Percentiles rank a stretch among this genome's conserved stretches.
phyloP scores from a whole-genome alignment of 2,329 filamentous ascomycete genomes.

The Alternaria arbusti region DNA sequence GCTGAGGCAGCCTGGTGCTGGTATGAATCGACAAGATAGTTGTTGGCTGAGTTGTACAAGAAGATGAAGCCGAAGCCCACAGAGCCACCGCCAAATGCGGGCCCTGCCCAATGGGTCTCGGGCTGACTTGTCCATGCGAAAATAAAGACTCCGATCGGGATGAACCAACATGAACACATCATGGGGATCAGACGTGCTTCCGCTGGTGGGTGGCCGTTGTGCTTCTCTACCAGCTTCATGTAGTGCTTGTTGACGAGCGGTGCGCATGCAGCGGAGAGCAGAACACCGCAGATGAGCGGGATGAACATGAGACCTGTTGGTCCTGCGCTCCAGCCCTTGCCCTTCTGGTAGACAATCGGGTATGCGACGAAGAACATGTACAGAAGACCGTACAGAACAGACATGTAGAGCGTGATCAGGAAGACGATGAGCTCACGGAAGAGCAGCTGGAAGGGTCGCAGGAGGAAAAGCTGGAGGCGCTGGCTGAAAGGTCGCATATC shows the following conservation, averaged over 20 bases:
- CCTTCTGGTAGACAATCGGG: constrained; percentile 73
- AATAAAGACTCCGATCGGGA: constrained; percentile 70
- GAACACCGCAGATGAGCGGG: constrained; percentile 76
- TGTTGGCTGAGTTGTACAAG: constrained; percentile 72
- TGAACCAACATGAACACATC: constrained; percentile 62
- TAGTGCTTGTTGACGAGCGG: constrained; percentile 85
- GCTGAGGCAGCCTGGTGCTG: constrained; percentile 80
- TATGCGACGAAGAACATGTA: constrained; percentile 71
- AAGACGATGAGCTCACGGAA: constrained; percentile 86
- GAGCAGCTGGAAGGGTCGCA: constrained; percentile 84
- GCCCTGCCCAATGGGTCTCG: constrained; percentile 71
- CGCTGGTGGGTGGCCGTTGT: constrained; percentile 76
- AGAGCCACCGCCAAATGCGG: constrained; percentile 67
- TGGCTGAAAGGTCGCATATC: constrained; percentile 73
- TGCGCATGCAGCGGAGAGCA: constrained; percentile 69
- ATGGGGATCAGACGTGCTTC: constrained; percentile 82
- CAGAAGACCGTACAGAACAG: constrained; percentile 74
- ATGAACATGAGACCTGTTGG: constrained; percentile 88
- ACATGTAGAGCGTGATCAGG: constrained; percentile 85
- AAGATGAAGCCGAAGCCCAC: constrained; percentile 85
- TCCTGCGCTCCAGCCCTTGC: constrained; percentile 78
- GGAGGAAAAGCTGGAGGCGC: constrained; percentile 73
- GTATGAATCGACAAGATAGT: constrained; percentile 67
- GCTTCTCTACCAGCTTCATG: constrained; percentile 65
- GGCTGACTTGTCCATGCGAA: constrained; percentile 74